These are phyloP conservation scores for Echria macrotheca DNA, from an alignment of 495 filamentous ascomycete genomes.

Conservation along the genomic window DNA sequence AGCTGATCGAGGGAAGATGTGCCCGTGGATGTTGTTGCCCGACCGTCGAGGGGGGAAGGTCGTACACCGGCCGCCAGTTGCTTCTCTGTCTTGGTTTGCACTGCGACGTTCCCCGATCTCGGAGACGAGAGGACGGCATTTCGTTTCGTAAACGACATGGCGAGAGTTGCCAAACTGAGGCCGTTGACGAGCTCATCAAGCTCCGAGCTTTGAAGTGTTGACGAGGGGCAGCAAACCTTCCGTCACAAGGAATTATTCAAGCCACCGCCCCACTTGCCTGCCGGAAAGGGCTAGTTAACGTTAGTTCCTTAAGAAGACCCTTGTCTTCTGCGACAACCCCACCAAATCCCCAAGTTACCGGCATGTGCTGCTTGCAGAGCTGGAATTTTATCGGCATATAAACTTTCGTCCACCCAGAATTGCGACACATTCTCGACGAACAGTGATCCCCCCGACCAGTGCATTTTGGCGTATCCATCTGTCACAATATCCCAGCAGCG, in stretches of 20 bases:
- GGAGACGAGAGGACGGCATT: conserved; percentile 61
- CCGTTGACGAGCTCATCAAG: too few species aligned
- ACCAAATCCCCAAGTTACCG: conserved; percentile 7
- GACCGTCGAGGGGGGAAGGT: conserved; percentile 84
- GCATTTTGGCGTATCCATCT: too few species aligned
- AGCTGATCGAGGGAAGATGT: conserved; percentile 77
- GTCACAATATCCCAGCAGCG: too few species aligned
- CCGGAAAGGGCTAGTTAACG: not conserved
- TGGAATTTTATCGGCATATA: too few species aligned
- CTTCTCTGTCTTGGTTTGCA: conserved; percentile 30
- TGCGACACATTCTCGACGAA: too few species aligned
- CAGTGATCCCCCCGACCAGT: too few species aligned
- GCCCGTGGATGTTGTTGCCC: conserved; percentile 86
- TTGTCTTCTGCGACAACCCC: too few species aligned
- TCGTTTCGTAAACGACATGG: conserved; percentile 87
- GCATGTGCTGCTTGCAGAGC: conserved; percentile 12
- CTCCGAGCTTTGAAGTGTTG: not conserved
- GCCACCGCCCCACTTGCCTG: conserved; percentile 9
- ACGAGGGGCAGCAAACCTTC: not conserved
- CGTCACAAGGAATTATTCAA: not conserved
- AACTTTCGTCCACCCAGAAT: too few species aligned
- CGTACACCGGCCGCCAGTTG: conserved; percentile 62
- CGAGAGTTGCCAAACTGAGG: conserved; percentile 15
- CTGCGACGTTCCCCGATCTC: conserved; percentile 19
- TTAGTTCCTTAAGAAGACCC: too few species aligned